Percentiles rank a stretch among this genome's conserved stretches.
Evolutionary conservation across 2,329 filamentous ascomycete species (phyloP).

Genomic region (Cyclaneusma minus): DNA sequence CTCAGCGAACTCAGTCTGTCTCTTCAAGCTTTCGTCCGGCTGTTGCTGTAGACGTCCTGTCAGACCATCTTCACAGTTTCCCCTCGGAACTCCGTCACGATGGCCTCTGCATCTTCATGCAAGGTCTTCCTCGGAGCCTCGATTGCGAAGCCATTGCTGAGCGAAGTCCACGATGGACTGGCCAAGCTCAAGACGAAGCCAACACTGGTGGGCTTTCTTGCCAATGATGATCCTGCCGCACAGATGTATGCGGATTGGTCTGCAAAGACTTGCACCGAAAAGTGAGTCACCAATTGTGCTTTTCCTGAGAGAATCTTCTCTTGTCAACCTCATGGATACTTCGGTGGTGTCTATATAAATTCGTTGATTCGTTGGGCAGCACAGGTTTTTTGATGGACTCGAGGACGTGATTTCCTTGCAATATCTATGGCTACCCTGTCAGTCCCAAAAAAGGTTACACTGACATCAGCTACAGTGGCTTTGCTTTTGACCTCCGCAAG

Average conservation of each 20-base stretch:
- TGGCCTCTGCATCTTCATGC: constrained; percentile 34
- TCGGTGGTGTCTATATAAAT: too few species aligned
- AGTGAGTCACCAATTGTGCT: constrained; percentile 44
- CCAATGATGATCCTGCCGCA: constrained; percentile 81
- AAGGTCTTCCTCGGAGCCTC: constrained; percentile 84
- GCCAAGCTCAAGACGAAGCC: constrained; percentile 58
- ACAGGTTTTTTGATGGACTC: constrained; percentile 1
- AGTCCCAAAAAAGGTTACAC: constrained; percentile 1
- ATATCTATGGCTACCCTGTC: constrained; percentile 3
- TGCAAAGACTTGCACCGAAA: constrained; percentile 87
- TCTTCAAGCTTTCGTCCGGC: too few species aligned
- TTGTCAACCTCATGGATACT: too few species aligned
- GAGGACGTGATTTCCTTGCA: constrained; percentile 1
- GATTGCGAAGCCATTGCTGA: constrained; percentile 68
- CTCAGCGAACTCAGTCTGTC: too few species aligned
- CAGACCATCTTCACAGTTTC: too few species aligned
- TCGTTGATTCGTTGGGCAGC: constrained; percentile 1
- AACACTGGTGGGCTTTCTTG: constrained; percentile 77
- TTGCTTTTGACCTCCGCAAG: constrained; percentile 72
- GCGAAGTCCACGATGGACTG: constrained; percentile 64
- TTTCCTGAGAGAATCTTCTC: too few species aligned
- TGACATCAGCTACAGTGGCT: constrained; percentile 44
- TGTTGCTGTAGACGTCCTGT: too few species aligned
- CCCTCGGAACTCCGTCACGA: constrained; percentile 1
- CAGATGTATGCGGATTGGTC: constrained; percentile 95